A percentile compares a stretch with the other conserved stretches of the same genome.
phyloP scores from a whole-genome alignment of 257 asterid species.

The Lycium barbarum region DNA sequence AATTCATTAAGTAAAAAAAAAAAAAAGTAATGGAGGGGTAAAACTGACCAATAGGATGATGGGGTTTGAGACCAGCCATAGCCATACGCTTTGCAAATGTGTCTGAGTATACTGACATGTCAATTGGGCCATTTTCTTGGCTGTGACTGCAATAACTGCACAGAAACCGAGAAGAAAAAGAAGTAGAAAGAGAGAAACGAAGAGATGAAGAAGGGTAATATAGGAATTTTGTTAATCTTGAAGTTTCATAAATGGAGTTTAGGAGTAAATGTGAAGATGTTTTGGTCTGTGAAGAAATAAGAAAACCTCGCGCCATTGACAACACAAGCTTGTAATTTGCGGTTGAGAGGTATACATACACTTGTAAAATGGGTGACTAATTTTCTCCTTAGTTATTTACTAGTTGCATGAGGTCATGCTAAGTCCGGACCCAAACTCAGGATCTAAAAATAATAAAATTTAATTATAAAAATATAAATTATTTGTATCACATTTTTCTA shows the following conservation, averaged over 20 bases:
- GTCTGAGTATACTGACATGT: constrained; percentile 49
- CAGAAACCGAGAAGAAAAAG: constrained; percentile 49
- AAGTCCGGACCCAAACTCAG: no score
- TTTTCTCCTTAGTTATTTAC: background rate
- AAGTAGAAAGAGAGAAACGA: background rate
- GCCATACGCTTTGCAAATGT: constrained; percentile 73
- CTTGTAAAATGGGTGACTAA: background rate
- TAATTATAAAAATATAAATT: no score
- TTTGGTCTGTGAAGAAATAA: constrained; percentile 29
- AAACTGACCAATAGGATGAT: constrained; percentile 74
- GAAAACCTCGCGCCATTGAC: constrained; percentile 44
- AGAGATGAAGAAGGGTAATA: background rate
- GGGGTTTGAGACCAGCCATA: constrained; percentile 83
- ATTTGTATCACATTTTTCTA: no score
- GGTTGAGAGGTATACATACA: background rate
- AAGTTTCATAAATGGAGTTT: constrained; percentile 33
- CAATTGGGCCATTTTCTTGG: constrained; percentile 36
- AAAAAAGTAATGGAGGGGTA: background rate
- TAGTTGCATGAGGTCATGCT: no score
- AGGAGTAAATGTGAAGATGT: constrained; percentile 28
- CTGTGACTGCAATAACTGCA: constrained; percentile 49
- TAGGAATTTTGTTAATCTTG: constrained; percentile 16
- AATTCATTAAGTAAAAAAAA: background rate
- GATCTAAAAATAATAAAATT: no score
- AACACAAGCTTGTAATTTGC: background rate